These are phyloP conservation scores for Neoascochyta sp. DNA, from an alignment of 2,329 filamentous ascomycete species.

Conservation along the genomic window DNA sequence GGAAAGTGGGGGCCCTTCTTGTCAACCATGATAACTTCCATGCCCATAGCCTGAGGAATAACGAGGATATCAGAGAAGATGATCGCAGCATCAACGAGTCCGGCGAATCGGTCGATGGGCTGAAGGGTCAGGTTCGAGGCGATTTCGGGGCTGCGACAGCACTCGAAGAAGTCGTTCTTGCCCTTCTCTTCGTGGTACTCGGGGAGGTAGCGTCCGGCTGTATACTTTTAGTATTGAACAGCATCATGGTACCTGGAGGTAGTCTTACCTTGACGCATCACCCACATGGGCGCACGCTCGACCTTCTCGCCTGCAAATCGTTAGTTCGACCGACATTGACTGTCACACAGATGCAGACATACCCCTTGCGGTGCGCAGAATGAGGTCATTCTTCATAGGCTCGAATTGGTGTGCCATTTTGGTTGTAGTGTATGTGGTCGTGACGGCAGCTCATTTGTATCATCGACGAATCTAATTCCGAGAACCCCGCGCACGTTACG, in stretches of 20 bases:
- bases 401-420: slow-evolving; percentile 74
- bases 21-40: slow-evolving; percentile 98
- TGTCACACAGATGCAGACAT: slow-evolving; percentile 15
- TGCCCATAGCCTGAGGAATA: slow-evolving; percentile 95
- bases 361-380: slow-evolving; percentile 89
- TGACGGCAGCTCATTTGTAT: slow-evolving; percentile 12
- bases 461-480: slow-evolving; percentile 12
- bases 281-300: slow-evolving; percentile 93
- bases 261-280: slow-evolving; percentile 90
- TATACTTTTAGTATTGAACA: slow-evolving; percentile 9
- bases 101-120: slow-evolving; percentile 85
- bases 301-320: slow-evolving; percentile 70
- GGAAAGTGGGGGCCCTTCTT: slow-evolving; percentile 97
- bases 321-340: slow-evolving; percentile 8
- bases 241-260: slow-evolving; percentile 1
- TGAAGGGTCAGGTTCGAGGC: slow-evolving; percentile 92
- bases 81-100: slow-evolving; percentile 91
- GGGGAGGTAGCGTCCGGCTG: slow-evolving; percentile 92
- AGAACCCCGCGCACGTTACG: slow-evolving; percentile 21
- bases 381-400: slow-evolving; percentile 86
- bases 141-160: slow-evolving; percentile 88
- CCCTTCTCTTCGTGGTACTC: slow-evolving; percentile 97
- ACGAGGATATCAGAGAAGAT: slow-evolving; percentile 99
- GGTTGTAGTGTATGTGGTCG: slow-evolving; percentile 20
- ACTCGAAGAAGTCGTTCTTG: slow-evolving; percentile 90